Evolutionary conservation across 2,329 filamentous ascomycete species (phyloP).

Genomic region (Colletotrichum lini): DNA sequence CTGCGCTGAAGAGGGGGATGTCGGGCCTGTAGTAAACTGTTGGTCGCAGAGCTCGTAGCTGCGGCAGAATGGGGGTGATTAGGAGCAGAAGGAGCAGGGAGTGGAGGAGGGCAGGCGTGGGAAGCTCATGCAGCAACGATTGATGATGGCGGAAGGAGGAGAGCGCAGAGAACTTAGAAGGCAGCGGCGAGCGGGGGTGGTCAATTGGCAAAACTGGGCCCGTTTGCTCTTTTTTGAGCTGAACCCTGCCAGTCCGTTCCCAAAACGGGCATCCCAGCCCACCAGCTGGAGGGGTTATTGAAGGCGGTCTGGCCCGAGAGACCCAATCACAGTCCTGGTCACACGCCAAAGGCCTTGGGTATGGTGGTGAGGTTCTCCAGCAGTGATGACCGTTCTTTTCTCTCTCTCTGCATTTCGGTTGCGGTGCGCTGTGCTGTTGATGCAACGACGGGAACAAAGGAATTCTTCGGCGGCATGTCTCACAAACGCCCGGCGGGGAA

Average conservation of each 20-base stretch:
- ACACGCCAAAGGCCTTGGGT: slow-evolving; percentile 6
- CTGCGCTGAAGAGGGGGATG: background rate
- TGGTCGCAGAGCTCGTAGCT: slow-evolving; percentile 3
- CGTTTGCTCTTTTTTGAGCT: slow-evolving; percentile 29
- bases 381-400: slow-evolving; percentile 5
- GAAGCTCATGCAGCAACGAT: background rate
- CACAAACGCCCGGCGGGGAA: slow-evolving; percentile 15
- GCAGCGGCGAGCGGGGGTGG: slow-evolving; percentile 18
- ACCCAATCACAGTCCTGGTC: slow-evolving; percentile 30
- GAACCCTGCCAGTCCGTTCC: slow-evolving; percentile 28
- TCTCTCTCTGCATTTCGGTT: background rate
- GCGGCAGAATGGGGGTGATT: background rate
- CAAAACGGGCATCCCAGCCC: slow-evolving; percentile 31
- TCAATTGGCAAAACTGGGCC: background rate
- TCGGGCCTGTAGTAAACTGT: background rate
- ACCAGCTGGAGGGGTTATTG: slow-evolving; percentile 25
- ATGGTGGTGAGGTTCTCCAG: slow-evolving; percentile 15
- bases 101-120: background rate
- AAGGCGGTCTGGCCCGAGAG: slow-evolving; percentile 35
- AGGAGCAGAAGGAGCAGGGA: slow-evolving; percentile 2
- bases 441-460: slow-evolving; percentile 31
- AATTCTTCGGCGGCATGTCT: slow-evolving; percentile 17
- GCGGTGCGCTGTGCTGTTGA: slow-evolving; percentile 8
- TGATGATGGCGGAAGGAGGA: background rate
- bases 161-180: background rate